A percentile compares a stretch with the other conserved stretches of the same genome.
Evolutionary conservation across 2,329 filamentous ascomycete species (phyloP).

Genomic region (Penicillium sp.): DNA sequence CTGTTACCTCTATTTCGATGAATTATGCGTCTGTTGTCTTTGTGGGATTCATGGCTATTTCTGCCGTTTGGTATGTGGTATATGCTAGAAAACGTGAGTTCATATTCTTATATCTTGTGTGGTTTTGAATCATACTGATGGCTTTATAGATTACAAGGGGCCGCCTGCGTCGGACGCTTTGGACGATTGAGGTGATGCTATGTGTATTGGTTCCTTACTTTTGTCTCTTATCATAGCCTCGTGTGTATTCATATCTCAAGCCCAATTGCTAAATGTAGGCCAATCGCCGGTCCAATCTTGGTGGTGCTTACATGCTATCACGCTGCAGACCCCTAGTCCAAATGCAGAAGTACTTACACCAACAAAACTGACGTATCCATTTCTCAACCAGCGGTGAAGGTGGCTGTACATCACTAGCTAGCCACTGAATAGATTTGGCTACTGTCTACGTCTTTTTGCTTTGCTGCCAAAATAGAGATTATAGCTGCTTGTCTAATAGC

Average conservation of each 20-base stretch:
- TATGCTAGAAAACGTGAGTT: constrained; percentile 54
- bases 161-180: constrained; percentile 35
- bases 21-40: constrained; percentile 76
- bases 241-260: not conserved
- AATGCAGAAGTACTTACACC: not conserved
- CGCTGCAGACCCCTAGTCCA: not conserved
- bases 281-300: not conserved
- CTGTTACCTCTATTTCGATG: constrained; percentile 59
- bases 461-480: not conserved
- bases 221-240: not conserved
- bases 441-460: not conserved
- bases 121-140: not conserved
- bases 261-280: not conserved
- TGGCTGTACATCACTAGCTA: not conserved
- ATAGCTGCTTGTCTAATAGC: too few relatives aligned
- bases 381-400: not conserved
- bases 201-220: not conserved
- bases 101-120: not conserved
- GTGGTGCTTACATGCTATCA: not conserved
- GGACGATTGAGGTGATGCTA: not conserved
- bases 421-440: not conserved
- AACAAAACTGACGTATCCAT: not conserved
- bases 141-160: constrained; percentile 34
- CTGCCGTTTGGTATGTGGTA: constrained; percentile 62
- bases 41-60: constrained; percentile 61